Evolutionary conservation across 805 yeast genomes (phyloP), one percentile per base, ranked within the genome.

Genomic region (Nakazawaea peltata): DNA sequence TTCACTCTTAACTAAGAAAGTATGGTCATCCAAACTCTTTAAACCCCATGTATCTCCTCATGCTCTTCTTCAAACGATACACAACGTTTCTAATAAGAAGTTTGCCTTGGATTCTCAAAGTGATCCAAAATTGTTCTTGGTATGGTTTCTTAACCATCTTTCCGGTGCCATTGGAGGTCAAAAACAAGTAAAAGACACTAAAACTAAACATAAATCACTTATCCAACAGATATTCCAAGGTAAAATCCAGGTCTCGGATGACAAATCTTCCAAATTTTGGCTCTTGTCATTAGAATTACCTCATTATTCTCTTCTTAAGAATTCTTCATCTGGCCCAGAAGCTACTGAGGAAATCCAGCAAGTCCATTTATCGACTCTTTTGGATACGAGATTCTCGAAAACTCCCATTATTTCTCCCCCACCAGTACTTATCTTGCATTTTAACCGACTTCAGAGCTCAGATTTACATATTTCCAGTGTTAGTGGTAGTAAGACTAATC

Each of bases 1-100:
- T 25, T 62, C 75, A 0, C 41, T 63, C 4, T 49, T 80, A 15
- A 45, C 71, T 0, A 64, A 79, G 40, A 80, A 76, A 44, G 32
- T 81, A 8, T 84, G 90, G 88, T 80, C 79, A 4, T 57, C 67
- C 0, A 56, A 57, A 27, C 59, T 82, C 16, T 76, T 75, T 51
- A 73, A 69, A 44, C 52, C 66, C 3, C 85, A 81, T 46, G 62
- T 81, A 2, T 76, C 90, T 0, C 78, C 85, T 1, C 81, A 74
- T 48, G 85, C 78, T 33, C 54, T 84, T 6, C 49, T 79, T 30
- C 75, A 75, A 39, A 60, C 57, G 41, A 53, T 79, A 4, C 53
- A 69, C 2, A 45, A 56, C 1, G 37, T 50, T n/a, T 63, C 80
- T 1, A 61, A 66, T 30, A 66, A 63, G 34, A 48, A 53, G 28